Evolutionary conservation across 345 rosid species (phyloP).

Genomic region (Brassica cretica): DNA sequence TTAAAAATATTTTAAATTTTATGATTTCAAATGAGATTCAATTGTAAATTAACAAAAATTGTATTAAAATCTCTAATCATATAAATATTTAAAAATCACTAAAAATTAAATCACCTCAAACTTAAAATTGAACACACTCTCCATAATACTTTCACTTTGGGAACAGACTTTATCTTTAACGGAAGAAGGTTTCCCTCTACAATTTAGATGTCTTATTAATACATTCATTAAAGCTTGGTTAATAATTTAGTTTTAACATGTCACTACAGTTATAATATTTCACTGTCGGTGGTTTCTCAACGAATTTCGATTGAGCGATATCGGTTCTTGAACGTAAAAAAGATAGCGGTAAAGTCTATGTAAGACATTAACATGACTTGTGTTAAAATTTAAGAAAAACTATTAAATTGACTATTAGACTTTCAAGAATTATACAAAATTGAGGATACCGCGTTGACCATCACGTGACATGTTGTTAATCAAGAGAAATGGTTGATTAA

Average conservation of each 20-base stretch:
- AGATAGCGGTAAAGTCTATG: neutral
- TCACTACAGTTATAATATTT: neutral
- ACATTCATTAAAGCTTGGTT: neutral
- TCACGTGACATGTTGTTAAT: conserved; percentile 2
- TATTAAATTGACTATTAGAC: neutral
- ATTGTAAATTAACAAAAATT: neutral
- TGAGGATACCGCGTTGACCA: conserved; percentile 19
- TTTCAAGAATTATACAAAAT: neutral
- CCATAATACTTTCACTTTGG: neutral
- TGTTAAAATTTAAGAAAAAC: neutral
- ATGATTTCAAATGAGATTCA: too few relatives aligned
- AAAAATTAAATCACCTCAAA: neutral
- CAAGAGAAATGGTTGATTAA: neutral
- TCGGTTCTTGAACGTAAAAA: neutral
- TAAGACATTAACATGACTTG: neutral
- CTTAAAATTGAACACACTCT: neutral
- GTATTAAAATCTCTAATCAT: too few relatives aligned
- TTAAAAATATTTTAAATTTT: too few relatives aligned
- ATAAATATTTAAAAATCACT: too few relatives aligned
- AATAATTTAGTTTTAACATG: neutral
- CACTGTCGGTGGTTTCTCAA: conserved; percentile 18
- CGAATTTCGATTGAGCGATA: neutral
- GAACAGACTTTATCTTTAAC: neutral
- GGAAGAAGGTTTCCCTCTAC: neutral
- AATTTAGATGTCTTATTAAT: neutral